Evolutionary conservation across 192 early-diverging fungal species (phyloP).

Genomic region (Podila minutissima): DNA sequence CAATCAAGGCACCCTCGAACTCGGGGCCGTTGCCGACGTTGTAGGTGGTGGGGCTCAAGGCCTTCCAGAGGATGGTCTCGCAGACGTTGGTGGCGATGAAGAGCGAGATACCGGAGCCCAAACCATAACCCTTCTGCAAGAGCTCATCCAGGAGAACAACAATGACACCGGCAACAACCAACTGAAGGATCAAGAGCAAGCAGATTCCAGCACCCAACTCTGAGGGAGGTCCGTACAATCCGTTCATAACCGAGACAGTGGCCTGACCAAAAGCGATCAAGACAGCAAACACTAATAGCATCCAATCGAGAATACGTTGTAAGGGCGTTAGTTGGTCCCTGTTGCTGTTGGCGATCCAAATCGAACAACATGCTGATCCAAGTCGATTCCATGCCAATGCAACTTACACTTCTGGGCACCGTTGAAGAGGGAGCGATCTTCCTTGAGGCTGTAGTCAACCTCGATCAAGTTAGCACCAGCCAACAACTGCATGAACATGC

Average conservation of each 20-base stretch:
- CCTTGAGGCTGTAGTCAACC: slow-evolving; percentile 98
- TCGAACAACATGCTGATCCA: no score
- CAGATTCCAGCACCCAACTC: slow-evolving; percentile 98
- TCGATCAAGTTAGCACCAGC: slow-evolving; percentile 99
- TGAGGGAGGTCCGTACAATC: slow-evolving; percentile 96
- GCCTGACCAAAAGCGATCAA: slow-evolving; percentile 99
- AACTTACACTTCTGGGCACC: slow-evolving; percentile 95
- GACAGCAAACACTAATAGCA: slow-evolving; percentile 88
- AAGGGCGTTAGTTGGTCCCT: no score
- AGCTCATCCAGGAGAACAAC: slow-evolving; percentile 99
- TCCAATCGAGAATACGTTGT: no score
- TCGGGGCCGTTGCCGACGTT: slow-evolving; percentile 98
- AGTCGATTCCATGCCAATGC: no score
- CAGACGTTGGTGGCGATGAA: slow-evolving; percentile 99
- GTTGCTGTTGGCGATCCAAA: slow-evolving; percentile 65
- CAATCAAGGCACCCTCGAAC: slow-evolving; percentile 98
- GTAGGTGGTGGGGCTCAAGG: slow-evolving; percentile 96
- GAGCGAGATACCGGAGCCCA: slow-evolving; percentile 98
- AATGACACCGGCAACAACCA: slow-evolving; percentile 96
- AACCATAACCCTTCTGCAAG: slow-evolving; percentile 99
- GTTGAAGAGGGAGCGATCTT: slow-evolving; percentile 97
- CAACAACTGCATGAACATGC: slow-evolving; percentile 99
- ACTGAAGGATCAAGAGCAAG: slow-evolving; percentile 95
- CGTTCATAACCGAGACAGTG: slow-evolving; percentile 97
- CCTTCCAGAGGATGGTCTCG: slow-evolving; percentile 99